A percentile compares a stretch with the other conserved stretches of the same genome.
phyloP scores from a whole-genome alignment of 768 basidiomycete species.

The Pisolithus marmoratus region DNA sequence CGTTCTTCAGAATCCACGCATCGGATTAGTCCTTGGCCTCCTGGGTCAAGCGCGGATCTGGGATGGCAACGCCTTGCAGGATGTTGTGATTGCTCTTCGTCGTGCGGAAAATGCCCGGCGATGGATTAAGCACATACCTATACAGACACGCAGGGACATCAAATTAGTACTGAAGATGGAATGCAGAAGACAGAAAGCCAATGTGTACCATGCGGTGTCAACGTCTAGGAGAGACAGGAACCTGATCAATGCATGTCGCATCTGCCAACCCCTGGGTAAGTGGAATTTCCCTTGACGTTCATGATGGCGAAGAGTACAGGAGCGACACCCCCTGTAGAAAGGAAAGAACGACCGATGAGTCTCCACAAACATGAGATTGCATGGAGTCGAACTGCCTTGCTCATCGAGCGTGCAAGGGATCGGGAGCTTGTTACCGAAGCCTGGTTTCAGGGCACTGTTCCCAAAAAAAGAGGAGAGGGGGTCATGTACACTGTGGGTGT shows the following conservation, averaged over 20 bases:
- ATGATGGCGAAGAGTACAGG: conserved; percentile 38
- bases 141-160: conserved; percentile 2
- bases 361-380: conserved; percentile 24
- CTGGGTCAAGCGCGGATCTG: conserved; percentile 69
- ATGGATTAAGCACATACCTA: conserved; percentile 86
- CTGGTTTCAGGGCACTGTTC: too few species aligned
- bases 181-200: background rate
- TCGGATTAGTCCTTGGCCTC: conserved; percentile 77
- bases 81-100: conserved; percentile 96
- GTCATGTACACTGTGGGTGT: conserved; percentile 78
- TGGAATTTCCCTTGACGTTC: conserved; percentile 54
- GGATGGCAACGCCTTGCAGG: conserved; percentile 85
- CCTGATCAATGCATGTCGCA: too few species aligned
- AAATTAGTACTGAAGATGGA: conserved; percentile 1
- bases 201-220: conserved; percentile 73
- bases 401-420: too few species aligned
- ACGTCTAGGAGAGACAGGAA: too few species aligned
- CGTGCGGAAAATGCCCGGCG: conserved; percentile 85
- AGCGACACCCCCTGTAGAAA: conserved; percentile 78
- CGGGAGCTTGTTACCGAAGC: too few species aligned
- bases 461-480: too few species aligned
- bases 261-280: too few species aligned
- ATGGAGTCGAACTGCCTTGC: too few species aligned
- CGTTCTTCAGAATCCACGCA: conserved; percentile 87
- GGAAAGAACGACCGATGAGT: conserved; percentile 20